Base-by-base conservation (phyloP, 108 stramenopile species). In the Cyclostephanos tholiformis region DNA sequence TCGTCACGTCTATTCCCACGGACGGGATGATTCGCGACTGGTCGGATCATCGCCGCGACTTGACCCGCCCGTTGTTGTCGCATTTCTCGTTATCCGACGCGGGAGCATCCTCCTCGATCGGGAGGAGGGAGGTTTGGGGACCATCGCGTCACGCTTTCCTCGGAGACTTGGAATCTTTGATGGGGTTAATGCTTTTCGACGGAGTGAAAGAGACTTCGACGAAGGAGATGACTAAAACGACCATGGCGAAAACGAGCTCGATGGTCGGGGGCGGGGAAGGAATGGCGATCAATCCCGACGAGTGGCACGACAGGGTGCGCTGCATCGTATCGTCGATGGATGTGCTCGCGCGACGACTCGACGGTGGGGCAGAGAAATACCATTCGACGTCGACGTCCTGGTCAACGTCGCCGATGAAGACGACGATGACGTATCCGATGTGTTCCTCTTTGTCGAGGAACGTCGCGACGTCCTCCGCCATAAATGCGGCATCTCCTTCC, bases 101-200 rank as follows among this genome's bases (percentile, higher is more conserved):
- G 48, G 39, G 55, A 2, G 29, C 12, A 48, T 36, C 53, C n/a
- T 51, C 48, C 39, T 38, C 41, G 41, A 44, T 10, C n/a, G 36
- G 19, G 10, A 36, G 19, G 38, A 62, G 61, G 38, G 61, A 41
- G 22, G 20, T 41, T 26, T 79, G 72, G 50, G 79, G 79, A n/a
- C 79, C 79, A 11, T 80, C 79, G 11, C 72, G 79, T 6, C 53
- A 80, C 67, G 60, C 72, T 4, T 71, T 80, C 46, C 8, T 80
- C 5, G 73, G 69, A 26, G 72, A 80, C 62, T 53, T 64, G 12
- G 62, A 73, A 0, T 64, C 29, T 27, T 50, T 74, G 56, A 48
- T 23, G 27, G 23, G 25, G 6, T 48, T 62, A 22, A 29, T 80
- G 50, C 17, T 19, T 2, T 17, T 5, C n/a, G 59, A 20, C 13